These are phyloP conservation scores for Periconia digitata DNA, from an alignment of 2,329 filamentous ascomycete genomes.

Conservation along the genomic window DNA sequence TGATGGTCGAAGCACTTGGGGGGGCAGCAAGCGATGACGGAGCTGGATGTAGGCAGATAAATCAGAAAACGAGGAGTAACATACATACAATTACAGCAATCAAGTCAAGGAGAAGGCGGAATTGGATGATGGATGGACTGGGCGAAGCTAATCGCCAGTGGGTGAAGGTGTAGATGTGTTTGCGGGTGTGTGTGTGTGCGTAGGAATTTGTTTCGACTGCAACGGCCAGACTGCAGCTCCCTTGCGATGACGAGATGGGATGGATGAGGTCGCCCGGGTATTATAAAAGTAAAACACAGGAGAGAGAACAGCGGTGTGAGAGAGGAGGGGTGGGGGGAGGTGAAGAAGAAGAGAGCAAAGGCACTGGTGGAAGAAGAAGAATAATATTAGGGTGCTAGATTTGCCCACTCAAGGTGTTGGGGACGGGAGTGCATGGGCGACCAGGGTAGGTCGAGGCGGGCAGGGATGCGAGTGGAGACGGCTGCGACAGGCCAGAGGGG, in stretches of 20 bases:
- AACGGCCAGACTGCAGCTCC: slow-evolving; percentile 31
- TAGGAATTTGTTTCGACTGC: slow-evolving; percentile 37
- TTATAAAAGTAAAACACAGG: slow-evolving; percentile 8
- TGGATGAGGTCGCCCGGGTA: background rate
- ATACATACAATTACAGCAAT: background rate
- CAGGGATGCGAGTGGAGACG: background rate
- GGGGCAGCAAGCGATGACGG: background rate
- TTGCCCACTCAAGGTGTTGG: slow-evolving; percentile 1
- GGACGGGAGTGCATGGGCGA: background rate
- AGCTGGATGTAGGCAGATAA: background rate
- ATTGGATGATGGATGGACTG: slow-evolving; percentile 8
- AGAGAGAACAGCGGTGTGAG: slow-evolving; percentile 13
- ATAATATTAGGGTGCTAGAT: background rate
- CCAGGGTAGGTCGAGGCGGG: background rate
- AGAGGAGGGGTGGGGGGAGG: slow-evolving; percentile 20
- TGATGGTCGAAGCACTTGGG: no score
- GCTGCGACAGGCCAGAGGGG: no score
- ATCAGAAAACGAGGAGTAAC: background rate
- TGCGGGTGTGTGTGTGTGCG: slow-evolving; percentile 11
- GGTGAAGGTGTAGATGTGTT: background rate
- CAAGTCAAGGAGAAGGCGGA: background rate
- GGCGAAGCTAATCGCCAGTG: slow-evolving; percentile 42
- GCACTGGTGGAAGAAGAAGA: background rate
- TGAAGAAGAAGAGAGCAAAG: slow-evolving; percentile 14
- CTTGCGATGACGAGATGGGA: slow-evolving; percentile 19